Evolutionary conservation across 2,329 filamentous ascomycete species (phyloP), one percentile per base, ranked within the genome.

Genomic region (Tricladium varicosporioides): DNA sequence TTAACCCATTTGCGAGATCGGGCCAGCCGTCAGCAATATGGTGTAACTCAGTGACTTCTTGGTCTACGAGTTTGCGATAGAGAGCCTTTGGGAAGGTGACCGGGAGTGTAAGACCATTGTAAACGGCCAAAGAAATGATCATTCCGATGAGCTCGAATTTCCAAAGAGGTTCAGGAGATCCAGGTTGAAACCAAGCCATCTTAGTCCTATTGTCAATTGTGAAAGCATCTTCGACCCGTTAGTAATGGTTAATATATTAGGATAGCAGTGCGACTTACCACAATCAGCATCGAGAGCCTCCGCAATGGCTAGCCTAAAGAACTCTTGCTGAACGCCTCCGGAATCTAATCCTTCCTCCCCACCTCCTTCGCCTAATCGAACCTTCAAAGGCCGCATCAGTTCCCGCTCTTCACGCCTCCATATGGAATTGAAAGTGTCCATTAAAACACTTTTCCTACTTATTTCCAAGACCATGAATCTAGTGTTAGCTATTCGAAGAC

Each of bases 311-410:
- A 97, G 75, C 14, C 91, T 85, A 75, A 99, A 97, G 70, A 96
- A 97, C 62, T 99, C 94, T 70, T 96, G 92, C 66, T 97, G 93
- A 1, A 99, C 92, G 61, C 94, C 94, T 45, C 94, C 94, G 49
- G 93, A 91, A 71, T 99, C 94, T 33, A 95, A 84, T 0, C 94
- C 94, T 70, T 95, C 87, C 71, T 97, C 94, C 31, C 91, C 91
- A 53, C 80, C 79, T 33, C 91, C 86, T 69, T 91, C 88, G 2
- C 92, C 92, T 56, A 97, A 83, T 51, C 91, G 87, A 8, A 99
- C 87, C 67, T 96, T 96, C 33, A 99, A 75, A 1, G 94, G 94
- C 22, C 91, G 84, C 67, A 93, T 77, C 2, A 97, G 76, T 73
- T 97, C 91, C 36, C 89, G 81, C 67, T 85, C 84, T 71, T 97